Evolutionary conservation across 768 basidiomycete genomes (phyloP).

Genomic region (Clavulina sp.): DNA sequence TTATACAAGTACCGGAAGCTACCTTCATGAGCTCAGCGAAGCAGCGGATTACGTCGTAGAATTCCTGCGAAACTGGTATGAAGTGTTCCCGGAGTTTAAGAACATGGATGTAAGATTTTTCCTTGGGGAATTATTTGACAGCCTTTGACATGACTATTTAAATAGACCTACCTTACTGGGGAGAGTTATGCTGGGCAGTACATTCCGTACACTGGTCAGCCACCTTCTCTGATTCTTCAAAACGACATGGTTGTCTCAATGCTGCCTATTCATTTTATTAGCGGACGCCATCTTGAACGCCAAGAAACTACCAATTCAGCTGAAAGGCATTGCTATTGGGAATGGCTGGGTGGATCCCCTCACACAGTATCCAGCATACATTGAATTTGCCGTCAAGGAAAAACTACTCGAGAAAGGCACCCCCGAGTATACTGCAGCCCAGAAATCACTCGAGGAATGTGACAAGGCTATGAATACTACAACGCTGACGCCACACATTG

Average conservation of each 20-base stretch:
- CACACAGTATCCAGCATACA: constrained; percentile 74
- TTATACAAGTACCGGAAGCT: constrained; percentile 70
- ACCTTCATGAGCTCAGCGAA: constrained; percentile 60
- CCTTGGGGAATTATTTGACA: constrained; percentile 1
- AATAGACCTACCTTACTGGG: constrained; percentile 83
- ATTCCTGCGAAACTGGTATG: constrained; percentile 78
- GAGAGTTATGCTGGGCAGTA: constrained; percentile 97
- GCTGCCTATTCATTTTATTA: constrained; percentile 18
- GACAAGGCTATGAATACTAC: constrained; percentile 19
- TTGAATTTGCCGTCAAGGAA: constrained; percentile 69
- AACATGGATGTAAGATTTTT: constrained; percentile 50
- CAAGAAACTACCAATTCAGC: constrained; percentile 38
- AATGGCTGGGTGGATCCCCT: constrained; percentile 96
- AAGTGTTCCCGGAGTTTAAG: constrained; percentile 76
- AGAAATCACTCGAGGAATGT: constrained; percentile 43
- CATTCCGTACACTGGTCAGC: constrained; percentile 82
- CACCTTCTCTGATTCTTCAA: neutral
- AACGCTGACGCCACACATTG: constrained; percentile 23
- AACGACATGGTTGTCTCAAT: neutral
- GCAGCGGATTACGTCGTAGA: constrained; percentile 61
- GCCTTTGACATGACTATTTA: constrained; percentile 1
- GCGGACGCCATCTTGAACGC: constrained; percentile 55
- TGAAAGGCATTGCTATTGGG: constrained; percentile 78
- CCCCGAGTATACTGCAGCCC: constrained; percentile 47
- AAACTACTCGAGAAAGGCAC: constrained; percentile 57